phyloP scores from a whole-genome alignment of 306 rosid species.

The Aeschynomene evenia region DNA sequence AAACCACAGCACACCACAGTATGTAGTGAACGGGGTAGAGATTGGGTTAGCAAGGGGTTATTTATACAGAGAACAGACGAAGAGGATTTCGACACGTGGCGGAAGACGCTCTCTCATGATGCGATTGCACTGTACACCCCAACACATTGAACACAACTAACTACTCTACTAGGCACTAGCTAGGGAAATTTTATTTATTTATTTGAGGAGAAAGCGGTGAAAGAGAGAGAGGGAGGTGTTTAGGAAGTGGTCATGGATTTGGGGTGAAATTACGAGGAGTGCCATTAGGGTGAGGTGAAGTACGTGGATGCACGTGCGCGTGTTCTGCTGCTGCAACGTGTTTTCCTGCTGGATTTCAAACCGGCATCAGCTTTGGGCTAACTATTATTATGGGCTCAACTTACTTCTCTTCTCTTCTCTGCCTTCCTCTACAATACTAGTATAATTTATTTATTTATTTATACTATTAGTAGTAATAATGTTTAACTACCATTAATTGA shows the following conservation, averaged over 20 bases:
- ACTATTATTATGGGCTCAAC: background rate
- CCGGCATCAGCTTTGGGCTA: constrained; percentile 14
- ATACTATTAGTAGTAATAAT: no score
- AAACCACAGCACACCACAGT: constrained; percentile 26
- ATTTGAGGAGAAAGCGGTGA: background rate
- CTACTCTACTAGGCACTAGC: no score
- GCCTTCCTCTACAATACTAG: background rate
- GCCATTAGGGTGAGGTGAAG: constrained; percentile 18
- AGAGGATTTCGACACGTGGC: constrained; percentile 41
- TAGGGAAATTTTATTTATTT: no score
- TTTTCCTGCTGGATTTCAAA: background rate
- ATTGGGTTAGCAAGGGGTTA: constrained; percentile 24
- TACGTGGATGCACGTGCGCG: constrained; percentile 39
- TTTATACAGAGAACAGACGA: constrained; percentile 40
- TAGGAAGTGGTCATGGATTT: constrained; percentile 18
- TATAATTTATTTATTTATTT: no score
- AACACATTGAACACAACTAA: no score
- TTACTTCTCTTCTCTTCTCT: no score
- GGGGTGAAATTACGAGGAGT: background rate
- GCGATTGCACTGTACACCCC: background rate
- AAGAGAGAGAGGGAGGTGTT: background rate
- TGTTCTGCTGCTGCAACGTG: constrained; percentile 23
- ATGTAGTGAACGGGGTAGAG: constrained; percentile 23
- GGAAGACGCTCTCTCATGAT: background rate
- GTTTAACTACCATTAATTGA: no score